Base-by-base conservation (phyloP, 2,329 filamentous ascomycete species). In the Zasmidium angulare region DNA sequence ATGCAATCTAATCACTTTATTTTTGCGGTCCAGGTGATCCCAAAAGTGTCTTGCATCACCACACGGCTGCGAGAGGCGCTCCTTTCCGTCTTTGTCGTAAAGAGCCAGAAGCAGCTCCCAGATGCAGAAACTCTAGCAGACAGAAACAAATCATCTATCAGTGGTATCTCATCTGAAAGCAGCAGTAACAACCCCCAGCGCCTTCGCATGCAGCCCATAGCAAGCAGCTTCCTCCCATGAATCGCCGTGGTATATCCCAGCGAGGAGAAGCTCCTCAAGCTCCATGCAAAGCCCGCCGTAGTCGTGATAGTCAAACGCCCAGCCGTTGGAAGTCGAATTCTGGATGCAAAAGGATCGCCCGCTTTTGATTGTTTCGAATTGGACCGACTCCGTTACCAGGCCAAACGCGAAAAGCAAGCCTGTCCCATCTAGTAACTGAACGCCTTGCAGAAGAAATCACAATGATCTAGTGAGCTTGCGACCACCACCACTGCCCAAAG, bases 381-480 rank as follows among this genome's bases (percentile, higher is more conserved):
- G 20, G n/a, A 50, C 50, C 48, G 19, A 43, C 21, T 56, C 54
- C 43, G 36, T 43, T 43, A 7, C 36, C 11, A 43, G 36, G 36
- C 6, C 36, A 43, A 43, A 43, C 36, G 36, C 36, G n/a, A 11
- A 29, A 24, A 40, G 17, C 31, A 40, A 19, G 46, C 55, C 57
- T 48, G 58, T 55, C 58, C 60, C 60, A 60, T 56, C 50, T 61
- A 63, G 53, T 55, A 62, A 50, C 21, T 43, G 36, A 66, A 66
- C 64, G 62, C 64, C 64, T 58, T 54, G 50, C 56, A 53, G 50
- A 61, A 55, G 60, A 59, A 60, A 61, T 49, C 46, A 40, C 43
- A 55, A 54, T 61, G 62, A 66, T 66, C 62, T 64, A 63, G 59
- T 62, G 56, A 62, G 56, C 58, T 43, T 59, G 61, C 60, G 52